A percentile compares a stretch with the other conserved stretches of the same genome.
Conservation (phyloP, 257 asterid genomes). For the Gentiana straminea region DNA sequence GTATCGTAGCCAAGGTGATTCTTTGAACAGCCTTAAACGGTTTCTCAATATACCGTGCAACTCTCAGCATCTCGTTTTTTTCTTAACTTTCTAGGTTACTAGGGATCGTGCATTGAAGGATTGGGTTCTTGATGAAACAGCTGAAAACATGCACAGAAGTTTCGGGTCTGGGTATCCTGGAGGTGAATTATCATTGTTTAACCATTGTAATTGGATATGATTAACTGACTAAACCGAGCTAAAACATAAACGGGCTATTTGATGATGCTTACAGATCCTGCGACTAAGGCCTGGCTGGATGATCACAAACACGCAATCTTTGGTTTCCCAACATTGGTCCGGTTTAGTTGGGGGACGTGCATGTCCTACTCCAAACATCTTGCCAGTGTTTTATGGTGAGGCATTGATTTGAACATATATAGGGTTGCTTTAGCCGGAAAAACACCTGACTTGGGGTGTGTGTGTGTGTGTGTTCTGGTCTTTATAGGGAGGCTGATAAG, state of each 20-base stretch:
- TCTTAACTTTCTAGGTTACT: constrained; percentile 52
- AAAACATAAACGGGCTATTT: neutral
- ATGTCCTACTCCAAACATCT: constrained; percentile 49
- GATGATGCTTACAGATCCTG: constrained; percentile 51
- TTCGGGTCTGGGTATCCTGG: constrained; percentile 98
- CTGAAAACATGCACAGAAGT: constrained; percentile 51
- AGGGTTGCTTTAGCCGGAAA: no score
- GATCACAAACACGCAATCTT: constrained; percentile 74
- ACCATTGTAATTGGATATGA: no score
- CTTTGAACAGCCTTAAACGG: constrained; percentile 3
- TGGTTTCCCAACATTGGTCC: constrained; percentile 91
- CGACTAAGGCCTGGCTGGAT: constrained; percentile 80
- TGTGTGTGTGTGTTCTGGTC: no score
- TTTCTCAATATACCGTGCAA: neutral
- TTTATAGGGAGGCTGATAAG: no score
- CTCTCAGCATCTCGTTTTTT: neutral
- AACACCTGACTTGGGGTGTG: no score
- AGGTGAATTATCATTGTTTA: constrained; percentile 30
- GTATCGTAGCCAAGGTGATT: constrained; percentile 95
- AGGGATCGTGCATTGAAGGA: constrained; percentile 80
- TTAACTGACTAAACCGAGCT: no score
- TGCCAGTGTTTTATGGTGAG: constrained; percentile 80
- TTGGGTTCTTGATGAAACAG: constrained; percentile 81
- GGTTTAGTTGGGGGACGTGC: constrained; percentile 99
- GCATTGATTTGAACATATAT: neutral